These are phyloP conservation scores for Clonostachys byssicola DNA, from an alignment of 2,329 filamentous ascomycete genomes.

Conservation along the genomic window DNA sequence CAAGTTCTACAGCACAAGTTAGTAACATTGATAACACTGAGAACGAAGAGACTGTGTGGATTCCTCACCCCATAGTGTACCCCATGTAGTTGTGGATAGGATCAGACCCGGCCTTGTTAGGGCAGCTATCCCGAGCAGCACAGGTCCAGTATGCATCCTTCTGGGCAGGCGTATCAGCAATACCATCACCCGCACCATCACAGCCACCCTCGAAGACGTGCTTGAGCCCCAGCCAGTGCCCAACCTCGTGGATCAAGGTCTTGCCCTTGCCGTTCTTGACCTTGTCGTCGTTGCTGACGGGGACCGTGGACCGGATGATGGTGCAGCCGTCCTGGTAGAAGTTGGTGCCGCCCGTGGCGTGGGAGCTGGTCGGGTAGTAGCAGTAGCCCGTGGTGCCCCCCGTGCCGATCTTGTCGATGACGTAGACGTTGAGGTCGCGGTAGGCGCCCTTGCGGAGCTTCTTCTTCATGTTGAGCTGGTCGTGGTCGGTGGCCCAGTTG, in stretches of 20 bases:
- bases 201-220: constrained; percentile 25
- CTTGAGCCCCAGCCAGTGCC: constrained; percentile 1
- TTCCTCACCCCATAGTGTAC: constrained; percentile 34
- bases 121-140: constrained; percentile 28
- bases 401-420: constrained; percentile 18
- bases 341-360: constrained; percentile 16
- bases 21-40: neutral
- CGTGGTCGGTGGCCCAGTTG: constrained; percentile 13
- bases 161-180: constrained; percentile 34
- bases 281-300: constrained; percentile 3
- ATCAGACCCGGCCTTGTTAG: constrained; percentile 20
- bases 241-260: constrained; percentile 1
- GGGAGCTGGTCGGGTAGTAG: constrained; percentile 33
- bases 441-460: constrained; percentile 36
- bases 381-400: constrained; percentile 34
- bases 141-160: constrained; percentile 23
- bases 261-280: constrained; percentile 15
- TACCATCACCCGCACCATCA: constrained; percentile 25
- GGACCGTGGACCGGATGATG: constrained; percentile 26
- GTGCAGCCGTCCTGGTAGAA: constrained; percentile 34
- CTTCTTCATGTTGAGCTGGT: constrained; percentile 36
- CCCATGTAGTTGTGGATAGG: constrained; percentile 34
- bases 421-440: constrained; percentile 41
- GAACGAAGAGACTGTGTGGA: neutral
- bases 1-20: neutral